These are phyloP conservation scores for Bidens hawaiensis DNA, from an alignment of 140 eudicot genomes.

Conservation along the genomic window DNA sequence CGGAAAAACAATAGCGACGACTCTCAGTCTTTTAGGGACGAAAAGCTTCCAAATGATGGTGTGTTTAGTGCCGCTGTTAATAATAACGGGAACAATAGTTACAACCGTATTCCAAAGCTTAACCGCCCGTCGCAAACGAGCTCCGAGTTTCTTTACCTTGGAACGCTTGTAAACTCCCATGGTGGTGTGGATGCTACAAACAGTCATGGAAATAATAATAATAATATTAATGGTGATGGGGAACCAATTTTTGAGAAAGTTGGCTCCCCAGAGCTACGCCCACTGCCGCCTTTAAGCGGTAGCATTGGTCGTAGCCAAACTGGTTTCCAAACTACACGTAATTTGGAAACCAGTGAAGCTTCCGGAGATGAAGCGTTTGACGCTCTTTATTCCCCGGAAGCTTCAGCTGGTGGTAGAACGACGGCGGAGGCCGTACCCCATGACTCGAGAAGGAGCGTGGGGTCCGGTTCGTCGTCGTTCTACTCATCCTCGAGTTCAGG, in stretches of 20 bases:
- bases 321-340: conserved; percentile 36
- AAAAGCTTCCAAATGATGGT: conserved; percentile 31
- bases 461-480: conserved; percentile 49
- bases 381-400: conserved; percentile 75
- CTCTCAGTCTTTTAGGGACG: conserved; percentile 13
- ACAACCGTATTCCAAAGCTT: conserved; percentile 36
- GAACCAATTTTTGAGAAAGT: conserved; percentile 31
- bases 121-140: conserved; percentile 67
- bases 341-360: conserved; percentile 6
- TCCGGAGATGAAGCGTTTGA: conserved; percentile 50
- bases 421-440: conserved; percentile 31
- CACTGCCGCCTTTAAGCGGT: conserved; percentile 68
- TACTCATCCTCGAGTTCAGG: conserved; percentile 53
- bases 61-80: neutral
- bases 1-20: conserved; percentile 3
- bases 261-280: conserved; percentile 96
- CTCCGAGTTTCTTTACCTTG: conserved; percentile 77
- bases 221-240: neutral
- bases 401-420: conserved; percentile 46
- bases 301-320: neutral
- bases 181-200: neutral
- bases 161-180: conserved; percentile 66
- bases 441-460: conserved; percentile 23
- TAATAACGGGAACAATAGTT: neutral
- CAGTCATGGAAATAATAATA: neutral